Conservation (phyloP, 164 flowering plant species). For the Dillenia turbinata region DNA sequence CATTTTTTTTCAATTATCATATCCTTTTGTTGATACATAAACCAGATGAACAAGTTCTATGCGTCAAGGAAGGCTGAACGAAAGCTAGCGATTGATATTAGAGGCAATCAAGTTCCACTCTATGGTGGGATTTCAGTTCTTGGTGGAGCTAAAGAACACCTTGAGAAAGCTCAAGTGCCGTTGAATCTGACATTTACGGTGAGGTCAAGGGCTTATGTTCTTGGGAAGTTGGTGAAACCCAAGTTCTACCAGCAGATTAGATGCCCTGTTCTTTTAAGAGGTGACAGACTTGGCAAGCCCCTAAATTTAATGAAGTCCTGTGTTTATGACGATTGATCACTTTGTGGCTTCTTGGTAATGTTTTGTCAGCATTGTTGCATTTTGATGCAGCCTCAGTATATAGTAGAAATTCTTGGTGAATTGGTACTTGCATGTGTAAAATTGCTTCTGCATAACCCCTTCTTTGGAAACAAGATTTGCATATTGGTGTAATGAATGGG, state of each 20-base stretch:
- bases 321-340: constrained; percentile 12
- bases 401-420: no score
- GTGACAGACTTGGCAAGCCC: constrained; percentile 45
- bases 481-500: constrained; percentile 28
- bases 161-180: constrained; percentile 28
- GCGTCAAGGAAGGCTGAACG: constrained; percentile 59
- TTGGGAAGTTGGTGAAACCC: constrained; percentile 79
- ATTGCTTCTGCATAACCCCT: background rate
- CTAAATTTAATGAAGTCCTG: constrained; percentile 38
- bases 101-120: constrained; percentile 60
- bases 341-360: background rate
- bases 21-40: background rate
- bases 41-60: constrained; percentile 61
- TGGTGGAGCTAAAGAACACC: constrained; percentile 13
- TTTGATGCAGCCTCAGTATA: no score
- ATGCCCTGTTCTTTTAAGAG: constrained; percentile 50
- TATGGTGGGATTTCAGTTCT: constrained; percentile 62
- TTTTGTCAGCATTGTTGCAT: background rate
- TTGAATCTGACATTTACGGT: constrained; percentile 62
- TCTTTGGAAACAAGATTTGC: background rate
- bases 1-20: no score
- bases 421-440: background rate
- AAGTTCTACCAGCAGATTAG: constrained; percentile 48
- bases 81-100: constrained; percentile 28
- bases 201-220: constrained; percentile 69